Evolutionary conservation across 805 yeast species (phyloP).

Genomic region (Zygoascus biomembranicola): DNA sequence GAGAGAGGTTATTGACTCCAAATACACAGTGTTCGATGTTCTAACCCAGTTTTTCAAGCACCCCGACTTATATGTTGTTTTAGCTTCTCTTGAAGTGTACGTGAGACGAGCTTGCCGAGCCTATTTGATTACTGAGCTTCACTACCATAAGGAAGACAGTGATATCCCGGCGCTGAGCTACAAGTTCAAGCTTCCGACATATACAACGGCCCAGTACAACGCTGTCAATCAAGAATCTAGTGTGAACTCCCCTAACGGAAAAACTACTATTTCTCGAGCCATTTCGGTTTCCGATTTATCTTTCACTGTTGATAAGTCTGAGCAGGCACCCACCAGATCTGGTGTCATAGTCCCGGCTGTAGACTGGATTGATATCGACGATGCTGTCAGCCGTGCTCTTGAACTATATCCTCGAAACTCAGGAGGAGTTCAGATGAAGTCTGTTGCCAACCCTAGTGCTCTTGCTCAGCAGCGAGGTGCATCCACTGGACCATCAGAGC

Average conservation of each 20-base stretch:
- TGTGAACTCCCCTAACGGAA: slow-evolving; percentile 36
- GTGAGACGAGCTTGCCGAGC: slow-evolving; percentile 96
- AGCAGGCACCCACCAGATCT: slow-evolving; percentile 62
- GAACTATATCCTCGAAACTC: slow-evolving; percentile 49
- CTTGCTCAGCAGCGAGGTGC: slow-evolving; percentile 43
- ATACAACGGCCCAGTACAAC: slow-evolving; percentile 63
- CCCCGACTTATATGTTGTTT: slow-evolving; percentile 76
- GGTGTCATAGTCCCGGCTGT: slow-evolving; percentile 77
- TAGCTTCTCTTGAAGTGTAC: slow-evolving; percentile 96
- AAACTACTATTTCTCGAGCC: slow-evolving; percentile 41
- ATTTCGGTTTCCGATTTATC: slow-evolving; percentile 90
- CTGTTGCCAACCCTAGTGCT: slow-evolving; percentile 22
- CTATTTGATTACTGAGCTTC: slow-evolving; percentile 73
- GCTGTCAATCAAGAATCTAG: slow-evolving; percentile 31
- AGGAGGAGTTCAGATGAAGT: slow-evolving; percentile 30
- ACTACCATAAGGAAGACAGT: slow-evolving; percentile 43
- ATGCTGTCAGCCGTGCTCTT: slow-evolving; percentile 65
- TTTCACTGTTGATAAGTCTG: slow-evolving; percentile 62
- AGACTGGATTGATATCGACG: slow-evolving; percentile 87
- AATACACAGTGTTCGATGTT: slow-evolving; percentile 93
- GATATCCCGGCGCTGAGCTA: slow-evolving; percentile 68
- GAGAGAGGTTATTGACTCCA: slow-evolving; percentile 91
- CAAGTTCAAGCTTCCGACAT: slow-evolving; percentile 78
- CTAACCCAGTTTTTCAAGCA: slow-evolving; percentile 83
- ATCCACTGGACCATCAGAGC: slow-evolving; percentile 9